phyloP scores from a whole-genome alignment of 2,329 filamentous ascomycete genomes.

The Trichoderma citrinoviride region DNA sequence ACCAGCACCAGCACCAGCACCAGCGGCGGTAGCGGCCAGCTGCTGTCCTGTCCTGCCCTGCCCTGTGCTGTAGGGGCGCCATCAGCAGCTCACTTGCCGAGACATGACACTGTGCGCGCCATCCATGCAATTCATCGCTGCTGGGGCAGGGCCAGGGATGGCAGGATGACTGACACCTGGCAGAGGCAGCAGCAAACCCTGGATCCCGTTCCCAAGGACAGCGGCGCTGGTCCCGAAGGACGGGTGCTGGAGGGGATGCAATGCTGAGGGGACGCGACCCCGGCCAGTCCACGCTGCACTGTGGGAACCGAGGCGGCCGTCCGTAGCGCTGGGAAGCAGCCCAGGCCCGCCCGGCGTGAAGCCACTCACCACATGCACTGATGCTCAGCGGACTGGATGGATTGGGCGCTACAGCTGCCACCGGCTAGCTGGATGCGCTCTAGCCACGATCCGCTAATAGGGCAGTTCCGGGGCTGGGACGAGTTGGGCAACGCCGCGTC shows the following conservation, averaged over 20 bases:
- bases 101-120: neutral
- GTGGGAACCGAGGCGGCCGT: neutral
- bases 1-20: neutral
- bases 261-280: too few species aligned
- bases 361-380: neutral
- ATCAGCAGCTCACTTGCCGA: constrained; percentile 2
- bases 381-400: neutral
- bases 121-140: neutral
- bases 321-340: neutral
- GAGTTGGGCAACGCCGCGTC: neutral
- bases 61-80: neutral
- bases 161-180: neutral
- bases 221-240: constrained; percentile 20
- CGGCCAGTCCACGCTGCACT: neutral
- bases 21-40: too few species aligned
- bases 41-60: too few species aligned
- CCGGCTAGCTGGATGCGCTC: too few species aligned
- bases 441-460: constrained; percentile 5
- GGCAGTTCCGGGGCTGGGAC: neutral
- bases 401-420: too few species aligned
- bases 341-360: neutral
- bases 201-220: neutral
- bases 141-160: neutral
- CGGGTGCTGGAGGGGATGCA: constrained; percentile 10
- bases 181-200: neutral